Evolutionary conservation across 1,139 yeast species (phyloP), one percentile per base, ranked within the genome.

Genomic region (Sugiyamaella castrensis): DNA sequence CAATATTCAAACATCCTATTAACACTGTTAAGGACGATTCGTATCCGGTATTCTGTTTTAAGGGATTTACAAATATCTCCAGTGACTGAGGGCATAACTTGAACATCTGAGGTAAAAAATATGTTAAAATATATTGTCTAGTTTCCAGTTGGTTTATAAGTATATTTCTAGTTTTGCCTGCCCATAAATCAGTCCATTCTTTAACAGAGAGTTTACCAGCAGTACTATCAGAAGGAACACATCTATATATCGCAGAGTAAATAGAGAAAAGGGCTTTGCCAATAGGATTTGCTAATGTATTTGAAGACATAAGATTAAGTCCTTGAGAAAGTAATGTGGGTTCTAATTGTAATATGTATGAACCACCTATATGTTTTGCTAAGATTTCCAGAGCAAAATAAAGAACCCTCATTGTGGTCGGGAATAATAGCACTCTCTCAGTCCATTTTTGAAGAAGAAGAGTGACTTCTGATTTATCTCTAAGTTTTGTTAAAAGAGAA

Each of bases 231-330:
- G 40, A 24, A 12, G 46, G 24, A 13, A 36, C 40, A 58, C 57
- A 7, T 67, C 59, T 59, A 46, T 54, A 55, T 10, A 62, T 52
- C 5, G 59, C 51, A 12, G 52, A 48, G 32, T 57, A 70, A 1
- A 85, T 57, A 0, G 80, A 65, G 12, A 73, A 71, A 0, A 87
- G 57, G 12, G 86, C 75, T 61, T 82, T 85, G 27, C 87, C 84
- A 12, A 84, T 76, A 1, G 84, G 76, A 55, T 81, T 84, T 0
- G 94, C 84, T 47, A 87, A 64, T 0, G 87, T 77, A 56, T 79
- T 81, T 1, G 82, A 73, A 55, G 73, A 68, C 70, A 86, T 79
- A 8, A 74, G 65, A 0, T 68, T 55, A 8, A 86, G 63, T 6
- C 69, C 68, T 1, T 59, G 57, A 7, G 79, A 58, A 51, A 83